Base-by-base conservation (phyloP, 371 early-diverging fungal species). In the Blakeslea trispora region DNA sequence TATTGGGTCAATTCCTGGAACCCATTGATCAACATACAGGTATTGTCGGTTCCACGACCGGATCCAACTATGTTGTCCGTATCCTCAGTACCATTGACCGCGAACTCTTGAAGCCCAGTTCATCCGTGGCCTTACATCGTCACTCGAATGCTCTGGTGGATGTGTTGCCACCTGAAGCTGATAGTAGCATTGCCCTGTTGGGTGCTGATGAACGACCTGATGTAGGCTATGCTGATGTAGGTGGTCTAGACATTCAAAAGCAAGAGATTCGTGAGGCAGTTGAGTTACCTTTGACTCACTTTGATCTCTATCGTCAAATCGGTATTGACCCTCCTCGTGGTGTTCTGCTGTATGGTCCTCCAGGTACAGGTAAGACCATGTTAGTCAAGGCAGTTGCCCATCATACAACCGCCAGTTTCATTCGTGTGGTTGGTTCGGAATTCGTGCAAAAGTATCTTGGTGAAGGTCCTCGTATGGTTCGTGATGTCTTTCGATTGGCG, bases 251-350 rank as follows among this genome's bases (percentile, higher is more conserved):
- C 75, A 91, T 92, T 64, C 99, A 99, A 74, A 99, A 99, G 71
- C 99, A 99, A 79, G 99, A 99, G 74, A 99, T 99, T 61, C 89
- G 99, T 31, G 99, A 99, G 81, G 98, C 99, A 21, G 99, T 99
- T 3, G 99, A 99, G 77, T 79, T 99, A 57, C 99, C 99, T 1
- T 81, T 99, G 64, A 99, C 99, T 24, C 97, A 99, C 75, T 98
- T 98, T 73, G 99, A 99, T 75, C 80, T 99, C 42, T 99, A 98
- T 75, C 89, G 92, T 48, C 99, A 99, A 81, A 99, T 99, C 73
- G 99, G 99, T 74, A 99, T 99, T 69, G 97, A 97, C 72, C 99
- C 99, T 24, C 99, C 99, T 18, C 91, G 99, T 50, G 99, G 99
- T 62, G 99, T 99, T 10, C 79, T 99, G 50, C 81, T 99, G 11